Evolutionary conservation across 768 basidiomycete species (phyloP).

Genomic region (Suillus paluster): DNA sequence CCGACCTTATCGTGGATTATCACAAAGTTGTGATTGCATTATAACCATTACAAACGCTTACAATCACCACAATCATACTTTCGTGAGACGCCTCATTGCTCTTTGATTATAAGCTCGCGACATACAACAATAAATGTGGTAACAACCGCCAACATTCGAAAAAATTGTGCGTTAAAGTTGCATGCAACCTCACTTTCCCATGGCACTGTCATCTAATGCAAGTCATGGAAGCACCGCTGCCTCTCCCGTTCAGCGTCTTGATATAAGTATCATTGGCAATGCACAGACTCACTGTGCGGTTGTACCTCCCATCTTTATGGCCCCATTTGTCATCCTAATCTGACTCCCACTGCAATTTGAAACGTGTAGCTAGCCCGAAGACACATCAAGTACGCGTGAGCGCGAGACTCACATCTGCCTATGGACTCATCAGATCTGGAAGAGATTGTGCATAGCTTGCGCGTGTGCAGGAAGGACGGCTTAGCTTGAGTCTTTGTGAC

Average conservation of each 20-base stretch:
- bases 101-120: too few relatives aligned
- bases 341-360: conserved; percentile 15
- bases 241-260: conserved; percentile 56
- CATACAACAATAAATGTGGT: too few relatives aligned
- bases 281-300: conserved; percentile 62
- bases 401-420: conserved; percentile 68
- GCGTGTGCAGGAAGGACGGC: conserved; percentile 1
- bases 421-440: conserved; percentile 25
- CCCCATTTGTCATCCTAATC: conserved; percentile 22
- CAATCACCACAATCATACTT: too few relatives aligned
- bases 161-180: too few relatives aligned
- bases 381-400: conserved; percentile 58
- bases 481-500: background rate
- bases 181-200: background rate
- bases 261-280: conserved; percentile 64
- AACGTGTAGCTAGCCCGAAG: conserved; percentile 20
- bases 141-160: too few relatives aligned
- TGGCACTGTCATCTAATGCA: conserved; percentile 11
- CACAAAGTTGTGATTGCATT: too few relatives aligned
- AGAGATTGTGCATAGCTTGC: background rate
- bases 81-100: too few relatives aligned
- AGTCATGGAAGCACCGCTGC: conserved; percentile 33
- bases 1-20: too few relatives aligned
- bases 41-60: too few relatives aligned
- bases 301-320: conserved; percentile 70